Percentiles rank a stretch among this genome's conserved stretches.
Conservation (phyloP, 768 basidiomycete species). For the Pholiota microspora region DNA sequence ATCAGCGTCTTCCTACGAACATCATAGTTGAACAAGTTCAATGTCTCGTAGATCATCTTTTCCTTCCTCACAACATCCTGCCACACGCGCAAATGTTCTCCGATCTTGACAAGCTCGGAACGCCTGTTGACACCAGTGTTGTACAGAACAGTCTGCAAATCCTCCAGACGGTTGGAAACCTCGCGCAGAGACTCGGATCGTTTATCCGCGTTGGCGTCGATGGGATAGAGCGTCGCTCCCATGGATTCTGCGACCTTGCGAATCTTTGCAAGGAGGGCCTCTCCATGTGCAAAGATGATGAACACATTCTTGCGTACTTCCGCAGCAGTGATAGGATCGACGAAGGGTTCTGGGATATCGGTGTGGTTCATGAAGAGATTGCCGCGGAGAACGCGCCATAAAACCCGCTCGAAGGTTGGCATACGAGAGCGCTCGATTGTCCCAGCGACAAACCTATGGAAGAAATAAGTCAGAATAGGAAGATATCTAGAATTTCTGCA, state of each 20-base stretch:
- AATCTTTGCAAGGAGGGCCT: conserved; percentile 90
- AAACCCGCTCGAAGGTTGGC: conserved; percentile 92
- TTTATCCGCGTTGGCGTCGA: conserved; percentile 92
- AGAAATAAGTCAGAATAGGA: conserved; percentile 4
- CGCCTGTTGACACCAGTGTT: conserved; percentile 86
- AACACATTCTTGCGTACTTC: conserved; percentile 98
- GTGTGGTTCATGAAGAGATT: conserved; percentile 99
- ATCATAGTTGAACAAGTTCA: conserved; percentile 96
- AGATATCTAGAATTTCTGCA: conserved; percentile 5
- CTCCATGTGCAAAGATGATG: conserved; percentile 98
- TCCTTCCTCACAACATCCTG: conserved; percentile 93
- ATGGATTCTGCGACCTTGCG: conserved; percentile 99
- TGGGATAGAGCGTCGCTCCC: conserved; percentile 95
- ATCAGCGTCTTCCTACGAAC: conserved; percentile 90
- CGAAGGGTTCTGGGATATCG: conserved; percentile 90
- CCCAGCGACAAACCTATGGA: conserved; percentile 86
- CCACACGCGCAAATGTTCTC: conserved; percentile 86
- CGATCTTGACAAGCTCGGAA: conserved; percentile 77
- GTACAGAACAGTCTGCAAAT: conserved; percentile 84
- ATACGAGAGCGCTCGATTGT: conserved; percentile 92
- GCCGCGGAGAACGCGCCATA: conserved; percentile 97
- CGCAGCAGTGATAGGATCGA: conserved; percentile 77
- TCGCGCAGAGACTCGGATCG: conserved; percentile 88
- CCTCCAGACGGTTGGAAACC: conserved; percentile 85
- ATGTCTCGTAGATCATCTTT: conserved; percentile 92